Base-by-base conservation (phyloP, 176 grass and related monocot species). In the Carex kokanica region DNA sequence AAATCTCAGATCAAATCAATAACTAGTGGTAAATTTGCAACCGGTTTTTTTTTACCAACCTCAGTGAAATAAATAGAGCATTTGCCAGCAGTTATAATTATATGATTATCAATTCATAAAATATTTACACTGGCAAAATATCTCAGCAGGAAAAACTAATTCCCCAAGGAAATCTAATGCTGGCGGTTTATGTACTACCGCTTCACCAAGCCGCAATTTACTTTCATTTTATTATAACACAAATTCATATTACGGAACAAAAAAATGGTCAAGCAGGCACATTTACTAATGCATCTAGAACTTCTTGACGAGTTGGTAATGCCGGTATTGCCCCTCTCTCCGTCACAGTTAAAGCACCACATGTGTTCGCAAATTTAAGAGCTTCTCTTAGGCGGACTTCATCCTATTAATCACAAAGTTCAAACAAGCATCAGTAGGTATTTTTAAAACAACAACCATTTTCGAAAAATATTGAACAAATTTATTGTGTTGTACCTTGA, bases 311-410 rank as follows among this genome's bases (percentile, higher is more conserved):
- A 31, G 93, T 99, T 75, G 96, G 96, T 83, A 92, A 40, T 17
- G 96, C 89, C 12, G 96, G 93, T 36, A 99, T 99, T 5, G 93
- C 93, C 51, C 96, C 93, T 73, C 93, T 95, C 86, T 92, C 86
- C 12, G 27, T 95, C 71, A 99, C 96, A 0, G 96, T 95, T 53
- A 95, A 87, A 65, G 93, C 96, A 53, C 96, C 91, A 55, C 96
- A 95, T 52, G 85, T 67, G 80, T 99, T 99, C 63, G 96, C 93
- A 59, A 99, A 99, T 43, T 81, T 99, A 73, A 99, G 89, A 41
- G 91, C 96, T 80, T 95, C 93, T 88, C 83, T 78, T 60, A 99
- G 47, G 6, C 91, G 75, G 14, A 29, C 85, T 86, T 99, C 96
- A 45, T 95, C 93, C 96, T 99, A 87, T 91, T 72, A 49, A 60